These are phyloP conservation scores for Leccinum olivaceopallidum DNA, from an alignment of 768 basidiomycete genomes.

Conservation along the genomic window DNA sequence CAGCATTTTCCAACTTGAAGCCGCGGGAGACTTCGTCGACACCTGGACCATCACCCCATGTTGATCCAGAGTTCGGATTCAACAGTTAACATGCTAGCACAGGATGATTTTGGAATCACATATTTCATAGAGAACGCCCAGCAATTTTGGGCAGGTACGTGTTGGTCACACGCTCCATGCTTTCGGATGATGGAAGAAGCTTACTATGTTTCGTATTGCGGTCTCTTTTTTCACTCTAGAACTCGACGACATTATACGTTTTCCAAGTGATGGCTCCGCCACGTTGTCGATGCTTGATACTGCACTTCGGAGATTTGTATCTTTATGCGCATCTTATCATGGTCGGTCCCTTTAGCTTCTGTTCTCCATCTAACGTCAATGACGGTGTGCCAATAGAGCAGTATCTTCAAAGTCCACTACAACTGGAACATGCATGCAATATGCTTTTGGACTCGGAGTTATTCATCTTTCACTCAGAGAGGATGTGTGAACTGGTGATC, in stretches of 20 bases:
- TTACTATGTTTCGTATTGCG: slow-evolving; percentile 5
- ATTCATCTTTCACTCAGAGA: slow-evolving; percentile 87
- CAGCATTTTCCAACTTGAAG: not conserved
- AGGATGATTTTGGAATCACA: slow-evolving; percentile 75
- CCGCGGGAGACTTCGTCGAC: slow-evolving; percentile 5
- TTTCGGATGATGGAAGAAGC: slow-evolving; percentile 4
- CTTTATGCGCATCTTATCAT: slow-evolving; percentile 84
- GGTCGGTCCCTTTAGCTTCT: slow-evolving; percentile 46
- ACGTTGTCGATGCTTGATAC: slow-evolving; percentile 79
- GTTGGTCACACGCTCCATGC: slow-evolving; percentile 6
- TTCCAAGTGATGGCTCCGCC: slow-evolving; percentile 57
- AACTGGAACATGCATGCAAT: slow-evolving; percentile 81
- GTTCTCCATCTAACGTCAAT: slow-evolving; percentile 8
- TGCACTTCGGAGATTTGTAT: slow-evolving; percentile 71
- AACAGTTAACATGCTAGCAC: slow-evolving; percentile 30
- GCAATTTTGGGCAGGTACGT: slow-evolving; percentile 89
- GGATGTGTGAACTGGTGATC: slow-evolving; percentile 82
- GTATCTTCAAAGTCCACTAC: slow-evolving; percentile 80
- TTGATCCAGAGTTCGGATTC: slow-evolving; percentile 21
- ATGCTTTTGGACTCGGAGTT: slow-evolving; percentile 82
- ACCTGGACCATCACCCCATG: slow-evolving; percentile 5
- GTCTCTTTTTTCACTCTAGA: slow-evolving; percentile 48
- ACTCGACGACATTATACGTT: slow-evolving; percentile 76
- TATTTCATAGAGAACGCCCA: slow-evolving; percentile 83
- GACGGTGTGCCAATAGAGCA: slow-evolving; percentile 53